Percentiles rank a stretch among this genome's conserved stretches.
These are phyloP conservation scores for Dalbergia cultrata DNA, from an alignment of 306 rosid species.

Conservation along the genomic window DNA sequence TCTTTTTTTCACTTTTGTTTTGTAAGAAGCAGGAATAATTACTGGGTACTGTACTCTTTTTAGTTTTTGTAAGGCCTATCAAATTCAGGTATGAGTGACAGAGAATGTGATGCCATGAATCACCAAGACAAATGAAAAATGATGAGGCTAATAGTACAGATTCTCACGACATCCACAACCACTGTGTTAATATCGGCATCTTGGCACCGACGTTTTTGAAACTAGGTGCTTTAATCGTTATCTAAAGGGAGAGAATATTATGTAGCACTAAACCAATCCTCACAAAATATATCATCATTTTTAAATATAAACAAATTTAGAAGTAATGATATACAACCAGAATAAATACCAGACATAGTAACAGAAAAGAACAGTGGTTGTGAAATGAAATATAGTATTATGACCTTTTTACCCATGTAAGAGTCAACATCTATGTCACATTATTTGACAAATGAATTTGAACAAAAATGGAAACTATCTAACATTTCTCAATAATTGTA, in stretches of 20 bases:
- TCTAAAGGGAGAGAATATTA: neutral
- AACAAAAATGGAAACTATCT: too few species aligned
- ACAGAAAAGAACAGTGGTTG: too few species aligned
- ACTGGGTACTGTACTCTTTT: neutral
- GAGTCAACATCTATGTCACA: too few species aligned
- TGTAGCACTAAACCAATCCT: neutral
- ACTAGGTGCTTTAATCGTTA: constrained; percentile 23
- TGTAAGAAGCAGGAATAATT: neutral
- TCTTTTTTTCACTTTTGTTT: neutral
- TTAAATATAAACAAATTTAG: too few species aligned
- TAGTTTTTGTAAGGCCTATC: neutral
- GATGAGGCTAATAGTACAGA: neutral
- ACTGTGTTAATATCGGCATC: neutral
- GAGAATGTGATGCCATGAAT: neutral
- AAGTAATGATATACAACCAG: too few species aligned
- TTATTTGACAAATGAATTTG: too few species aligned
- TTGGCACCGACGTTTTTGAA: neutral
- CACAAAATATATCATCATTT: neutral
- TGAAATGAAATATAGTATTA: too few species aligned
- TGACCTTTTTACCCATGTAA: too few species aligned
- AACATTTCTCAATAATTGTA: too few species aligned
- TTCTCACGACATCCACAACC: constrained; percentile 21
- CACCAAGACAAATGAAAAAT: constrained; percentile 15
- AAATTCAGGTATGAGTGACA: constrained; percentile 1
- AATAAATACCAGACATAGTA: too few species aligned